Evolutionary conservation across 768 basidiomycete species (phyloP).

Genomic region (Leccinum longicurvipes): DNA sequence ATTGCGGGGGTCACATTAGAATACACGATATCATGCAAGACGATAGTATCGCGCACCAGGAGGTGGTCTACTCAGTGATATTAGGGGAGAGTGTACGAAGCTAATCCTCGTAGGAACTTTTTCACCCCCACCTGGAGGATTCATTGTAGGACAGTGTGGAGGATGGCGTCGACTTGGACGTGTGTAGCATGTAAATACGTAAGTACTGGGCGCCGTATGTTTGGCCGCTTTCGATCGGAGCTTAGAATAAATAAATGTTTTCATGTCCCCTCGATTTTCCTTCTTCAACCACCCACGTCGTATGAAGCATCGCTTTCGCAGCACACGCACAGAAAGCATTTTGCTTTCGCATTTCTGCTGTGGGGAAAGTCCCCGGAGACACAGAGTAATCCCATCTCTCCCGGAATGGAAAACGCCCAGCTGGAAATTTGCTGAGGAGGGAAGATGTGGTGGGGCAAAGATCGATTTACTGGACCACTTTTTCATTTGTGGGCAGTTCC

Average conservation of each 20-base stretch:
- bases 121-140: slow-evolving; percentile 13
- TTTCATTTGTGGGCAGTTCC: slow-evolving; percentile 29
- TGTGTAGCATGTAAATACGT: neutral
- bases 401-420: slow-evolving; percentile 68
- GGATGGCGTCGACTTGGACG: neutral
- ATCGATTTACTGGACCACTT: slow-evolving; percentile 36
- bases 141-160: slow-evolving; percentile 11
- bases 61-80: slow-evolving; percentile 24
- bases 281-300: slow-evolving; percentile 41
- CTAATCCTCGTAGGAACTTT: slow-evolving; percentile 15
- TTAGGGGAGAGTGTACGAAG: slow-evolving; percentile 24
- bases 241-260: neutral
- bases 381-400: slow-evolving; percentile 60
- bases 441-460: slow-evolving; percentile 47
- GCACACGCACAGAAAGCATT: slow-evolving; percentile 65
- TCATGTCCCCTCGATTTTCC: slow-evolving; percentile 17
- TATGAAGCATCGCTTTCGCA: slow-evolving; percentile 84
- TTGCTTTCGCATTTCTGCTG: slow-evolving; percentile 54
- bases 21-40: neutral
- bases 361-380: slow-evolving; percentile 95
- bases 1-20: neutral
- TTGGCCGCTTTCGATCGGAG: slow-evolving; percentile 20
- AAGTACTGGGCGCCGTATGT: neutral
- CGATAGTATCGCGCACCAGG: slow-evolving; percentile 15
- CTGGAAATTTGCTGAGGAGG: slow-evolving; percentile 67